A percentile compares a stretch with the other conserved stretches of the same genome.
phyloP scores from a whole-genome alignment of 345 rosid species.

The Salix dunnii region DNA sequence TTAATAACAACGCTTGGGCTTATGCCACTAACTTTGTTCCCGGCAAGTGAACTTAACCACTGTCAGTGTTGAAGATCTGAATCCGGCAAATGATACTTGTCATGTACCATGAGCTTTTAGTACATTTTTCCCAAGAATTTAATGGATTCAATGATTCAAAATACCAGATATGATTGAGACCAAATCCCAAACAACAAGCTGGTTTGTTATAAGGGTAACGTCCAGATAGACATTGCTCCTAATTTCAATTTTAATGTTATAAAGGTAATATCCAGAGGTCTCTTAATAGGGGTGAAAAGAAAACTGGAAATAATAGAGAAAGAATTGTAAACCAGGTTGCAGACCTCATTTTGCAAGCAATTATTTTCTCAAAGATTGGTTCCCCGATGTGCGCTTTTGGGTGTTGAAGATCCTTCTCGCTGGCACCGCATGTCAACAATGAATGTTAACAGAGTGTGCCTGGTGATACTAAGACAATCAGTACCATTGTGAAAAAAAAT shows the following conservation, averaged over 20 bases:
- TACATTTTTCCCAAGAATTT: neutral
- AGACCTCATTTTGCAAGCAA: neutral
- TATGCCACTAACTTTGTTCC: constrained; percentile 53
- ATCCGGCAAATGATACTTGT: neutral
- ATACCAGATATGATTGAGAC: neutral
- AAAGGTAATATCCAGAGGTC: too few species aligned
- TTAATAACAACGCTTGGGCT: constrained; percentile 49
- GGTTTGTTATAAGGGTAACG: neutral
- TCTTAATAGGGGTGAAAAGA: neutral
- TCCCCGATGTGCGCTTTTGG: neutral
- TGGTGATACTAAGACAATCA: neutral
- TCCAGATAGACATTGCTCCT: neutral
- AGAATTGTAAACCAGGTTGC: neutral
- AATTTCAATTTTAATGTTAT: too few species aligned
- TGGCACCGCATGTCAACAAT: neutral
- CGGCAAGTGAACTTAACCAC: constrained; percentile 34
- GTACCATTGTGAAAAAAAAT: neutral
- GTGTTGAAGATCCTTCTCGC: neutral
- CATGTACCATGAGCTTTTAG: neutral
- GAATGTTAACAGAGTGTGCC: neutral
- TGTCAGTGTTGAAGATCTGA: neutral
- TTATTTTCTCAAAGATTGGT: neutral
- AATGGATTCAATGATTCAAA: neutral
- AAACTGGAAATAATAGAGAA: too few species aligned
- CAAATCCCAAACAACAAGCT: neutral